Evolutionary conservation across 257 asterid genomes (phyloP).

Genomic region (Petunia axillaris): DNA sequence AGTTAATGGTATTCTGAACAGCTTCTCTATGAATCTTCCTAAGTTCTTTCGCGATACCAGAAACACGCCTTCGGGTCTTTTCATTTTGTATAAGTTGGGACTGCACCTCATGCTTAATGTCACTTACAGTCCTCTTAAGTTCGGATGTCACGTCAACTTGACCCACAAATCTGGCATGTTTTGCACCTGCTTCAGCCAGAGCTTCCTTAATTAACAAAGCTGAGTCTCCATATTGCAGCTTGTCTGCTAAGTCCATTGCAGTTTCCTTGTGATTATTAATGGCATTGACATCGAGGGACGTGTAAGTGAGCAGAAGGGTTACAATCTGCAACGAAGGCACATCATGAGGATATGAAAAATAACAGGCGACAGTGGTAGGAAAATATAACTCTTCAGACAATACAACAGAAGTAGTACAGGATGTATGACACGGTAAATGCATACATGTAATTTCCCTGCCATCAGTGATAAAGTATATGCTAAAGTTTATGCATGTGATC

Average conservation of each 20-base stretch:
- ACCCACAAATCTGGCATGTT: constrained; percentile 69
- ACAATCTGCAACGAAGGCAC: constrained; percentile 61
- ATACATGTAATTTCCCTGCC: background rate
- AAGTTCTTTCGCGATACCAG: constrained; percentile 96
- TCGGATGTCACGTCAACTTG: constrained; percentile 74
- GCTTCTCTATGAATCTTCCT: constrained; percentile 93
- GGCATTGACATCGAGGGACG: constrained; percentile 68
- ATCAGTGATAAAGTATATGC: background rate
- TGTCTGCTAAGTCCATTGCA: constrained; percentile 95
- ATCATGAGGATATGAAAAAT: constrained; percentile 1
- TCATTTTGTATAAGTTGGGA: constrained; percentile 91
- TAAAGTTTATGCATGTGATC: background rate
- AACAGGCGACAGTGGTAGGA: background rate
- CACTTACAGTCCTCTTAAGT: constrained; percentile 93
- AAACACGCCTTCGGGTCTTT: constrained; percentile 85
- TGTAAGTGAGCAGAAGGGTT: constrained; percentile 57
- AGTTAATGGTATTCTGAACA: constrained; percentile 86
- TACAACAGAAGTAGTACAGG: constrained; percentile 2
- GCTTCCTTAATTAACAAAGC: constrained; percentile 73
- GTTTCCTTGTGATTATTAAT: constrained; percentile 81
- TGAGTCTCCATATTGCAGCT: constrained; percentile 75
- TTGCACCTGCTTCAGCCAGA: constrained; percentile 83
- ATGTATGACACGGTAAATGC: background rate
- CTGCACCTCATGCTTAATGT: constrained; percentile 91
- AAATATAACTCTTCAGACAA: background rate